These are phyloP conservation scores for Orbilia brochopaga DNA, from an alignment of 2,329 filamentous ascomycete genomes.

Conservation along the genomic window DNA sequence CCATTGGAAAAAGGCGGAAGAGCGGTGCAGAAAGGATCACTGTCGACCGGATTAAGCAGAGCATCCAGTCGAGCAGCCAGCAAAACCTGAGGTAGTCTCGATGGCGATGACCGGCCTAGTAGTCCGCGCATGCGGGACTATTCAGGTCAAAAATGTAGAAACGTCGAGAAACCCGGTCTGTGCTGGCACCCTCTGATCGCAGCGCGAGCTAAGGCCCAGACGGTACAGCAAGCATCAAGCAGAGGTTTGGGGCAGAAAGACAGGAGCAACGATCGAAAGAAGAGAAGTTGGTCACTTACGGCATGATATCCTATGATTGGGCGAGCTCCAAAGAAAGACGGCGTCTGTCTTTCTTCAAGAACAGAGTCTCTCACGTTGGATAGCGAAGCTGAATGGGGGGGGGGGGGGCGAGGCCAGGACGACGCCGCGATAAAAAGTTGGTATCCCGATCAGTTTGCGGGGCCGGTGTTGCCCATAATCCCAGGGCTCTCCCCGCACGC, in stretches of 20 bases:
- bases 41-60: constrained; percentile 8
- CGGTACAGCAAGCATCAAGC: constrained; percentile 14
- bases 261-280: constrained; percentile 1
- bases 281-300: constrained; percentile 38
- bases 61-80: constrained; percentile 2
- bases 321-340: constrained; percentile 42
- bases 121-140: constrained; percentile 29
- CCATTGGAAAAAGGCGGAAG: constrained; percentile 35
- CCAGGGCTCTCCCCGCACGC: constrained; percentile 45
- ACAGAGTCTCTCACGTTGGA: constrained; percentile 31
- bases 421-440: constrained; percentile 48
- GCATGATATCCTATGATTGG: constrained; percentile 41
- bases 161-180: constrained; percentile 26
- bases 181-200: constrained; percentile 16
- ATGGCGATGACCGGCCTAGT: background rate
- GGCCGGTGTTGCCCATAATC: constrained; percentile 50
- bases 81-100: background rate
- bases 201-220: constrained; percentile 19
- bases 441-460: constrained; percentile 51
- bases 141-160: constrained; percentile 47
- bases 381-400: constrained; percentile 32
- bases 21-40: constrained; percentile 17
- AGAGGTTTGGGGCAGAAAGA: background rate
- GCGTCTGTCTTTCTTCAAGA: constrained; percentile 46
- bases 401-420: constrained; percentile 22